Percentiles rank a stretch among this genome's conserved stretches.
Evolutionary conservation across 2,329 filamentous ascomycete genomes (phyloP).

Genomic region (Chaetothyriales sp.): DNA sequence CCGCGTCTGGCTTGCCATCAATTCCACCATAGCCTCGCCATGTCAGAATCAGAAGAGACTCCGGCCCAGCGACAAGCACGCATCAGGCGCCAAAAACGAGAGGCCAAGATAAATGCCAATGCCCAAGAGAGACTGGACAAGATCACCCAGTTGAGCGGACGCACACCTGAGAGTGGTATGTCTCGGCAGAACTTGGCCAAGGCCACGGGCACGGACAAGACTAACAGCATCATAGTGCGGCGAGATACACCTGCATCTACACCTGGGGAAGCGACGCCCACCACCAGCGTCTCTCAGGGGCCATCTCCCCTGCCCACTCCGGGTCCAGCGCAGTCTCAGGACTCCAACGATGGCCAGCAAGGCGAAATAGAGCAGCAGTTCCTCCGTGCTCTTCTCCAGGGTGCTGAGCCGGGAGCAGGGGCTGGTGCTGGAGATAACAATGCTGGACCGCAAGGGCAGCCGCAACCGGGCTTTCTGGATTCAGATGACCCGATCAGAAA

Average conservation of each 20-base stretch:
- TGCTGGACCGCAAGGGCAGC: constrained; percentile 8
- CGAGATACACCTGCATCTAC: constrained; percentile 14
- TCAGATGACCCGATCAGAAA: constrained; percentile 36
- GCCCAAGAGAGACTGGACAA: constrained; percentile 47
- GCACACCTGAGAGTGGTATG: constrained; percentile 29
- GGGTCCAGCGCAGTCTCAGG: neutral
- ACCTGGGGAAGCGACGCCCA: neutral
- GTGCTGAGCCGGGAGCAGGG: neutral
- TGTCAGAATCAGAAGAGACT: constrained; percentile 27
- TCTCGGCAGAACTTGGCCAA: neutral
- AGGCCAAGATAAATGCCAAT: constrained; percentile 47
- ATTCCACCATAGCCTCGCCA: neutral
- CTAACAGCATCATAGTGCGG: constrained; percentile 12
- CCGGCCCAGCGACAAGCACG: constrained; percentile 41
- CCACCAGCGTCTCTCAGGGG: neutral
- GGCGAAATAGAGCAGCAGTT: constrained; percentile 30
- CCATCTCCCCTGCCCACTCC: neutral
- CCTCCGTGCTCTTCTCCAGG: constrained; percentile 10
- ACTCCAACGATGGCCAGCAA: constrained; percentile 15
- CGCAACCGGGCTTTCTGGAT: neutral
- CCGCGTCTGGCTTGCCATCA: neutral
- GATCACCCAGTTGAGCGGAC: constrained; percentile 47
- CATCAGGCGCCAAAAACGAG: constrained; percentile 48
- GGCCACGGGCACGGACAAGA: neutral
- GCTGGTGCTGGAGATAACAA: constrained; percentile 15